Base-by-base conservation (phyloP, 352 stramenopile species). In the Globisporangium iwayamae region DNA sequence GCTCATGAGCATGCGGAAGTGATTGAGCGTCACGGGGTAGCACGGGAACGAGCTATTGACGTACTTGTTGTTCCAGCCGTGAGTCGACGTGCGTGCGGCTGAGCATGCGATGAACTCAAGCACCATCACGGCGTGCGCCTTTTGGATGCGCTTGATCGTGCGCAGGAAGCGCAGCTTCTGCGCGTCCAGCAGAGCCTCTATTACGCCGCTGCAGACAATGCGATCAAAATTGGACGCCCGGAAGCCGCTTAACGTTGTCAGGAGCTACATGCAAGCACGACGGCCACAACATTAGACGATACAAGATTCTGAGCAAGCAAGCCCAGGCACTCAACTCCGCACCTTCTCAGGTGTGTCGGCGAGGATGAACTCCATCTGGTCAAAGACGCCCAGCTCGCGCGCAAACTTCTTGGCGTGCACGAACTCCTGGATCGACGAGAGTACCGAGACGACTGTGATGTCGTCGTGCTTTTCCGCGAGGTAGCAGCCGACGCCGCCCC, bases 61-160 rank as follows among this genome's bases (percentile, higher is more conserved):
- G 73, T 94, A 92, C 68, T 92, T 91, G 79, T 94, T 94, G 66
- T 72, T 89, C 83, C 85, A 94, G 25, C 79, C 70, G 60, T 91
- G 82, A 3, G 81, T 93, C 57, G 74, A 83, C 67, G 85, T 87
- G 50, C 87, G 75, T 32, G 82, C 74, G 14, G 75, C 75, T 1
- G 78, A 76, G 56, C 84, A 93, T 32, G 75, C 79, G 25, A 85
- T 79, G 47, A 94, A 81, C 65, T 94, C 85, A 9, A 94, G 67
- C 34, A 94, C 25, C 30, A 79, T 86, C 28, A 72, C 71, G 16
- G 81, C 85, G 54, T 75, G 72, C 13, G 70, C 43, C 25, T 72
- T 71, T 60, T 91, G 72, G 38, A 91, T 86, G 47, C 77, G 78
- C 53, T 85, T 88, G 52, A 93, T 60, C 4, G 79, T 85, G 57